phyloP scores from a whole-genome alignment of 106 monocot species.

The Dendrobium huoshanense region DNA sequence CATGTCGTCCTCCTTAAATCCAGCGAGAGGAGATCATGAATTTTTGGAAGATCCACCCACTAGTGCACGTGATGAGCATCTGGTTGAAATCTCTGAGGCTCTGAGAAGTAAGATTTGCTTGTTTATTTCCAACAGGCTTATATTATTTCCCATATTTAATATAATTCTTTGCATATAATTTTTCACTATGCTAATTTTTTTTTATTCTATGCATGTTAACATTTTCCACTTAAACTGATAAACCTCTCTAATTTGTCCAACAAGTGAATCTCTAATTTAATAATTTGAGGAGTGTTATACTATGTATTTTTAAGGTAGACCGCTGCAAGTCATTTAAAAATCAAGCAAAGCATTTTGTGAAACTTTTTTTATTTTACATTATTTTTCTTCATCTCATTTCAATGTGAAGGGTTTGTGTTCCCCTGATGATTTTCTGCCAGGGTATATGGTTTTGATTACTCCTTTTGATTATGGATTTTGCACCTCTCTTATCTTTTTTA shows the following conservation, averaged over 20 bases:
- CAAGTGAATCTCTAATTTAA: neutral
- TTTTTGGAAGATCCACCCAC: constrained; percentile 38
- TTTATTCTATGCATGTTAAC: neutral
- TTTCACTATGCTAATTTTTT: neutral
- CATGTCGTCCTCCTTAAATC: constrained; percentile 22
- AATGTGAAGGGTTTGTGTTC: neutral
- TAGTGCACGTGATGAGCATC: constrained; percentile 66
- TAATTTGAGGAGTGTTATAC: neutral
- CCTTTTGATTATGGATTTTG: neutral
- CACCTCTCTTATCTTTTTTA: neutral
- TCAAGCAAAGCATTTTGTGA: neutral
- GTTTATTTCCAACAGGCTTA: neutral
- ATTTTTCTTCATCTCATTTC: too few species aligned
- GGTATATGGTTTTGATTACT: neutral
- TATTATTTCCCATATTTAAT: neutral
- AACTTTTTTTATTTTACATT: too few species aligned
- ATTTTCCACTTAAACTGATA: neutral
- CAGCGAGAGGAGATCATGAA: constrained; percentile 42
- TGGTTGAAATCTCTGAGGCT: constrained; percentile 88
- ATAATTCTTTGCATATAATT: constrained; percentile 2
- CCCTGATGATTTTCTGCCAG: neutral
- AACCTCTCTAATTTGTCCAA: neutral
- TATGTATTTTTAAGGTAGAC: neutral
- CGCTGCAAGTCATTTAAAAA: neutral
- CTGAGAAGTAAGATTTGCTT: constrained; percentile 68